Evolutionary conservation across 2,329 filamentous ascomycete species (phyloP), one percentile per base, ranked within the genome.

Genomic region (Geosmithia morbida): DNA sequence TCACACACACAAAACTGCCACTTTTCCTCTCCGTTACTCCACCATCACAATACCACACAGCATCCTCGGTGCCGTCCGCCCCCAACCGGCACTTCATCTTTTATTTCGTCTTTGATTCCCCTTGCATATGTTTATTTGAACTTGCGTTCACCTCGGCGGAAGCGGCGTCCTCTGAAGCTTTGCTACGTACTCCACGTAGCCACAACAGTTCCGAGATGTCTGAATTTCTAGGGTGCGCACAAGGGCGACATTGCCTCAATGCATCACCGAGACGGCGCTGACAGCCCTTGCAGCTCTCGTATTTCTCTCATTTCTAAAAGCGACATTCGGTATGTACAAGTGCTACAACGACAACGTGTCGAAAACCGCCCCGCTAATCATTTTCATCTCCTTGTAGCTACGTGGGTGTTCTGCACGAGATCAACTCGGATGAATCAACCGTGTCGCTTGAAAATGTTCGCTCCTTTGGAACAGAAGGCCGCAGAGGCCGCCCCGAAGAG

Each of bases 291-390:
- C 66, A 89, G 87, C 69, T 86, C 89, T 68, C 84, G 85, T 65
- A 96, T 96, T 74, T 95, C 88, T 52, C 80, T 96, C 70, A 92
- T 96, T 68, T 96, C 89, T 51, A 94, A 90, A 74, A 95, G 87
- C 67, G 88, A 95, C 70, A 95, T 96, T 69, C 86, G 89, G 86
- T 95, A 75, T 45, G 45, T 40, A 37, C 42, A 8, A 41, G 16
- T 42, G 42, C n/a, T 19, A 42, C 19, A 39, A 37, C 41, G 45
- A 33, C 39, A 26, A 26, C 22, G 22, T 26, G 22, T 26, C 22
- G 22, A 26, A 8, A n/a, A 40, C 48, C 26, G 46, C 47, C 52
- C 45, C 53, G 37, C 41, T 53, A 55, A 65, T 69, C 53, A 69
- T 64, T 52, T 46, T 51, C 48, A 49, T 13, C 33, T 3, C 13